A percentile compares a stretch with the other conserved stretches of the same genome.
phyloP scores from a whole-genome alignment of 1,284 basidiomycete genomes.

The Xanthoconium separans region DNA sequence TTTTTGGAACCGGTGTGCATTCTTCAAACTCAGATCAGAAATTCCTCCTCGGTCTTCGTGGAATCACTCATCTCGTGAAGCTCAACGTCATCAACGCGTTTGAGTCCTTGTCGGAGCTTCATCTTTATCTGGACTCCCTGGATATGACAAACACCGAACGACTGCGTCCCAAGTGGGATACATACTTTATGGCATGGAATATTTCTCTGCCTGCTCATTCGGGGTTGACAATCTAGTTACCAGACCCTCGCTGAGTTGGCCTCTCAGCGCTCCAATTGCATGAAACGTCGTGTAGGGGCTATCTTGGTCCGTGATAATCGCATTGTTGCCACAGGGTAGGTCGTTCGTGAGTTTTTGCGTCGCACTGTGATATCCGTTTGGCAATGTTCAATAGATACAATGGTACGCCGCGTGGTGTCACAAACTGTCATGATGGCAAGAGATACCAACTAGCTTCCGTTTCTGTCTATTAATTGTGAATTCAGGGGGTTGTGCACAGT shows the following conservation, averaged over 20 bases:
- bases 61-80: constrained; percentile 51
- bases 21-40: not conserved
- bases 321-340: constrained; percentile 88
- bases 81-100: constrained; percentile 77
- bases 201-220: not conserved
- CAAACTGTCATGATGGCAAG: constrained; percentile 78
- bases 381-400: constrained; percentile 78
- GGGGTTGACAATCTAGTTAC: constrained; percentile 5
- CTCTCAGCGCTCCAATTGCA: constrained; percentile 88
- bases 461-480: constrained; percentile 2
- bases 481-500: constrained; percentile 71
- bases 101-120: constrained; percentile 50
- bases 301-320: constrained; percentile 86
- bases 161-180: constrained; percentile 88
- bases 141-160: constrained; percentile 72
- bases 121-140: constrained; percentile 64
- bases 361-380: not conserved
- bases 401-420: constrained; percentile 89
- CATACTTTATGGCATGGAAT: constrained; percentile 85
- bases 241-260: constrained; percentile 87
- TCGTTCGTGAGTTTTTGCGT: constrained; percentile 4
- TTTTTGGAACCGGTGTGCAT: constrained; percentile 44
- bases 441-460: not conserved
- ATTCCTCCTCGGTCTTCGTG: constrained; percentile 38
- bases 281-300: constrained; percentile 96